Base-by-base conservation (phyloP, 768 basidiomycete species). In the Gelatoporia subvermispora region DNA sequence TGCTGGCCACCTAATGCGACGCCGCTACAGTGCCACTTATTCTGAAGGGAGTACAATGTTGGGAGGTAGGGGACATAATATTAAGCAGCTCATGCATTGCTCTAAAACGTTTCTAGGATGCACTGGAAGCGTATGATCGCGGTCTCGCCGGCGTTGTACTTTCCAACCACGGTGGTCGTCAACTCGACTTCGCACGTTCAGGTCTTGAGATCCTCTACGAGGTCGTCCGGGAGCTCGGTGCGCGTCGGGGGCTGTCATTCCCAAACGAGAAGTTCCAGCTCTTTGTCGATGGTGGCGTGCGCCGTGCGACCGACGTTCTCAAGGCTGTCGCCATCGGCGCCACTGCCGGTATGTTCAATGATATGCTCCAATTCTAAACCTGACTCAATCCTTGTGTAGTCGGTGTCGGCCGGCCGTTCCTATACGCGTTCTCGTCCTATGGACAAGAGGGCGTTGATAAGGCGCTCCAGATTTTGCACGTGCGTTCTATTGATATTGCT, bases 241-340 rank as follows among this genome's bases (percentile, higher is more conserved):
- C 65, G 52, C 73, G 74, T 48, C 77, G 86, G 13, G 82, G 85
- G 1, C 66, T 89, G 35, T 72, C 72, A 10, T 90, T 90, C 67
- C 88, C 90, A 2, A 88, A 90, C 44, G 76, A 79, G 44, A 77
- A 73, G 45, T 90, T 98, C 71, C 84, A 92, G 60, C 71, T 99
- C 28, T 92, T 87, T 59, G 78, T 93, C 11, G 95, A 99, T 60
- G 95, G 95, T n/a, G 96, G 95, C 47, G 91, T 97, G 8, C 77
- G 93, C 42, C 74, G 93, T 34, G 92, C 93, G 1, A 91, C 86
- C 10, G 92, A 95, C 63, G 85, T 93, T 2, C 69, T 95, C 48
- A 94, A 95, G 61, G 92, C 91, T 2, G 62, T 93, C 42, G 91
- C 91, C 0, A 71, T 94, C 13, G 93, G 92, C 17, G 92, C 92